These are phyloP conservation scores for Trichoderma sp. DNA, from an alignment of 2,329 filamentous ascomycete species.

Conservation along the genomic window DNA sequence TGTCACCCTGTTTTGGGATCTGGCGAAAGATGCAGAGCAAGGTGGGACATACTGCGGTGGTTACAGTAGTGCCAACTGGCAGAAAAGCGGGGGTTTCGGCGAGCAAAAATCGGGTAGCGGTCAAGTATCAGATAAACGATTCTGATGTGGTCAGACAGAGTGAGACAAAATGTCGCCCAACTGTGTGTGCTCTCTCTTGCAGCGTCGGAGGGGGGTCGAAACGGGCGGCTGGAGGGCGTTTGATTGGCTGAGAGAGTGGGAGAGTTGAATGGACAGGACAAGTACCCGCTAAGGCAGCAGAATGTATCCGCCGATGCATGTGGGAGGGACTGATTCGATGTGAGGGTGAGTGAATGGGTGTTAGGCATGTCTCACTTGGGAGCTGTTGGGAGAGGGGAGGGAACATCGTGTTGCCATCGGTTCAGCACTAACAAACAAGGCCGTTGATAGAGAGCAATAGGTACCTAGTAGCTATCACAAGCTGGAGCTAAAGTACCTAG, in stretches of 20 bases:
- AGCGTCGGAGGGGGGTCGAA: neutral
- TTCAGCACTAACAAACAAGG: neutral
- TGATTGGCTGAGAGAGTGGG: constrained; percentile 6
- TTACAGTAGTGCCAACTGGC: constrained; percentile 19
- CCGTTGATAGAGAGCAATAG: neutral
- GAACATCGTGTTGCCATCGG: neutral
- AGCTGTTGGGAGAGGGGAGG: neutral
- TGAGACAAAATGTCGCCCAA: constrained; percentile 6
- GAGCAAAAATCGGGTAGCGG: neutral
- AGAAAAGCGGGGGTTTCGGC: neutral
- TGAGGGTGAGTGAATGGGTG: neutral
- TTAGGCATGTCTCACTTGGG: neutral
- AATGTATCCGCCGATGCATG: neutral
- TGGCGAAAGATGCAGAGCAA: neutral
- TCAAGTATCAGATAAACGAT: neutral
- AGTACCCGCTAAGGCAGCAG: neutral
- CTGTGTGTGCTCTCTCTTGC: neutral
- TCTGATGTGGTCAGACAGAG: neutral
- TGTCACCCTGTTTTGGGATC: neutral
- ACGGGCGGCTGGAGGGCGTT: neutral
- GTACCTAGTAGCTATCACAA: neutral
- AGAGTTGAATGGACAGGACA: neutral
- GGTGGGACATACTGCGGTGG: neutral
- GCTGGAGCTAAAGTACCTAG: neutral
- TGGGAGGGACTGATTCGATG: neutral